Base-by-base conservation (phyloP, 2,329 filamentous ascomycete genomes). In the Talaromyces islandicus region DNA sequence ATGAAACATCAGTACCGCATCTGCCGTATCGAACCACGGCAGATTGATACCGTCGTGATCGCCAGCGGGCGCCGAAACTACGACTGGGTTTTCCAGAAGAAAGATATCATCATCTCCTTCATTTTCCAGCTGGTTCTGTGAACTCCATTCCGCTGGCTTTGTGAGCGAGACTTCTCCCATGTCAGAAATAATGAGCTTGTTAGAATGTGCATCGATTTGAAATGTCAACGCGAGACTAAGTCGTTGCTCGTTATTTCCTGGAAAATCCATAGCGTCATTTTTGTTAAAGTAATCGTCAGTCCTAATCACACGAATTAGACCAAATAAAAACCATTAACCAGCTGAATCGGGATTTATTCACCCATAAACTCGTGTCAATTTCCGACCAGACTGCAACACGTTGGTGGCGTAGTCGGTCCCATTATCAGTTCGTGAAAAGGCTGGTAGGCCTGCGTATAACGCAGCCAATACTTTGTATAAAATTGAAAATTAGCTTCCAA, bases 301-400 rank as follows among this genome's bases (percentile, higher is more conserved):
- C 19, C 57, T 59, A 29, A 27, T 57, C 46, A 17, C 19, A 25
- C 24, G 9, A 50, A 25, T 50, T 50, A 50, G n/a, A 12, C 3
- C 25, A 50, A 25, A 14, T n/a, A 46, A 19, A 46, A 19, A 9
- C 9, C 7, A 19, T 10, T 19, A 24, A 46, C 41, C 14, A 29
- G 32, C 27, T 21, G 17, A 29, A 21, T 14, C n/a, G 27, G n/a
- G 1, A 24, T 50, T 12, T n/a, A 21, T 52, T 46, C 43, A 27
- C 58, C 24, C 52, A 38, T 60, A 60, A 53, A 60, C 46, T 12
- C 53, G 58, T 41, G 58, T 60, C 32, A 60, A 48, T n/a, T 51
- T 60, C 30, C 53, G 24, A 14, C 53, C 58, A 30, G 43, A 56
- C 3, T 46, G 41, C n/a, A 60, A 24, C 21, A 60, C 54, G 1